Evolutionary conservation across 306 rosid genomes (phyloP), one percentile per base, ranked within the genome.

Genomic region (Pterocarpus macrocarpus): DNA sequence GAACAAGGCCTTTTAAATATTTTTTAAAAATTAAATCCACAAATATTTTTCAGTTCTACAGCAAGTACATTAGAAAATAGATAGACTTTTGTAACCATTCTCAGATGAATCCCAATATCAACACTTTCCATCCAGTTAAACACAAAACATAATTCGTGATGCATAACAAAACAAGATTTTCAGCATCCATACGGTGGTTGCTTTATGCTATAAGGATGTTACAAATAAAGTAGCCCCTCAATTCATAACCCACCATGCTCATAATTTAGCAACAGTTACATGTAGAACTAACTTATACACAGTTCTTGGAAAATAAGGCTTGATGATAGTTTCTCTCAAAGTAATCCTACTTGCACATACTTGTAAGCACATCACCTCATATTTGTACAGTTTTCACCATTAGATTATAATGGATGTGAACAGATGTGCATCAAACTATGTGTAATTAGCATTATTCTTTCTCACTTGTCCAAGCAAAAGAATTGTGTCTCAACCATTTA

Each of bases 391-490:
- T 38, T 38, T 38, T 38, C 41, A 38, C 41, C 41, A 38, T 38
- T 38, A 38, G 41, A 38, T 38, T 6, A 38, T 38, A 38, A 38
- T 38, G 5, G 41, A 38, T 22, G 28, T 22, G 28, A 22, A 34
- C 17, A 33, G 63, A 22, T 22, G 28, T 22, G 28, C 28, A 22
- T 22, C 28, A 22, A 22, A 22, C 28, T 22, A 22, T 22, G 28
- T 22, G 28, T 22, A 22, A 22, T 22, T 22, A 22, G 28, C 28
- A 22, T 14, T 15, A 38, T 45, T 61, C 13, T 39, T 82, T 47
- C 53, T 35, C 84, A 34, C 58, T 57, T 56, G 73, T 63, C 77
- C 68, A 85, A 56, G 75, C 77, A 2, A 73, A 78, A 85, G 75
- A 62, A 82, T 52, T 33, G 69, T 30, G n/a, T 44, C 28, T 55